Evolutionary conservation across 2,329 filamentous ascomycete genomes (phyloP), one percentile per base, ranked within the genome.

Genomic region (Aspergillus versicolor): DNA sequence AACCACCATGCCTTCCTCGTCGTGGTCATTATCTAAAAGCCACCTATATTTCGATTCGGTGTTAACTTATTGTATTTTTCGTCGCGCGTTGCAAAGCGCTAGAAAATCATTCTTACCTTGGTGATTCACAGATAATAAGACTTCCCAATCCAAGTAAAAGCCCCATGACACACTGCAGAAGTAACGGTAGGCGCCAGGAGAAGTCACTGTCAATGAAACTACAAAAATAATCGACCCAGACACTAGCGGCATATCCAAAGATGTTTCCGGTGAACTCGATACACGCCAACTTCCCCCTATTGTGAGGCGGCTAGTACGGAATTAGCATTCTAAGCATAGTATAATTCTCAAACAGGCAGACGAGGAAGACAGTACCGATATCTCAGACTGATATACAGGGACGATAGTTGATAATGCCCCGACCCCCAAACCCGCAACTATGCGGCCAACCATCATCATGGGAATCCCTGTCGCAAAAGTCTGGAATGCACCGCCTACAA

Each of bases 261-360:
- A 99, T 96, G 75, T 99, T 99, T 53, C 94, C 94, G 0, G 93
- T 93, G 70, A 97, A 99, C 74, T 99, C 94, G 64, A 99, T 97
- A 74, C 94, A 97, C 22, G 93, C 94, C 60, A 99, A 82, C 77
- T 94, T 95, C 62, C 94, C 94, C 67, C 94, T 85, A 75, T 96
- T 97, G 71, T 99, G 94, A 5, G 94, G 92, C 48, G 94, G 94
- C 71, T 73, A 15, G 50, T 24, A 52, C n/a, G 30, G 21, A 12
- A 45, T 70, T 53, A 70, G 64, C 53, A 62, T 17, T 38, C 24
- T 15, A 9, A 48, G 48, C 22, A 45, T 47, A 45, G 5, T 38
- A 12, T 30, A 19, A 7, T 50, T 22, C 7, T 19, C 13, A 40
- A 19, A 17, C 15, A 51, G 45, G 9, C 19, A 32, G 40, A 30